phyloP scores from a whole-genome alignment of 768 basidiomycete species.

The Agaricus sinodeliciosus region DNA sequence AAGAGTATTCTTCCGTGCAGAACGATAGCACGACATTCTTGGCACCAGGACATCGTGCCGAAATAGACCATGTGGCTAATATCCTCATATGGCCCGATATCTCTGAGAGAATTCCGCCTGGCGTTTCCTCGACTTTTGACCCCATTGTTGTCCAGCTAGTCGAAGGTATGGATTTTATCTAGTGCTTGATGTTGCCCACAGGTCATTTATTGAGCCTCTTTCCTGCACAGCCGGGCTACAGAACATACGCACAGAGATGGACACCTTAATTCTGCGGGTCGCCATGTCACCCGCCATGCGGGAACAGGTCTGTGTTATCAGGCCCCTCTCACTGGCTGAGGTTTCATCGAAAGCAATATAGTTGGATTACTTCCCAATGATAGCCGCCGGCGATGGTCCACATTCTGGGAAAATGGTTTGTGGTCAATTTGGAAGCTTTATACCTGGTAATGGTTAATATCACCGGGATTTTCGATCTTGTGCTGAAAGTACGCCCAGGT shows the following conservation, averaged over 20 bases:
- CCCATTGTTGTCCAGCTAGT: constrained; percentile 13
- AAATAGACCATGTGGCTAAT: constrained; percentile 21
- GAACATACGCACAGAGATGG: constrained; percentile 22
- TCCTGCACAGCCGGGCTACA: constrained; percentile 12
- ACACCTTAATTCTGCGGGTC: constrained; percentile 20
- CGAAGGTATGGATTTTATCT: constrained; percentile 7
- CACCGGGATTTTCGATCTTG: neutral
- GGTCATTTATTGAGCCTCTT: neutral
- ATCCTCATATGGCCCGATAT: constrained; percentile 21
- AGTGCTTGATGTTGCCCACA: neutral
- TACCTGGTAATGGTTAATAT: constrained; percentile 15
- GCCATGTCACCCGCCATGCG: constrained; percentile 23
- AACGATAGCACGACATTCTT: constrained; percentile 21
- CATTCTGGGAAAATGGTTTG: constrained; percentile 23
- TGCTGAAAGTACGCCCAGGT: constrained; percentile 9
- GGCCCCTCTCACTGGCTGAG: no score
- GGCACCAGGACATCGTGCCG: constrained; percentile 19
- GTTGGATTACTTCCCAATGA: constrained; percentile 24
- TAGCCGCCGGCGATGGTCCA: constrained; percentile 21
- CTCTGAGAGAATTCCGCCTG: neutral
- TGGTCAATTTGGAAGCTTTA: constrained; percentile 25
- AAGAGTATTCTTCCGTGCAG: constrained; percentile 4
- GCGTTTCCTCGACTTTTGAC: neutral
- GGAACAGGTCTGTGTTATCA: constrained; percentile 13
- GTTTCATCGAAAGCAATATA: neutral